These are phyloP conservation scores for Fragaria ananassa DNA, from an alignment of 306 rosid genomes.

Conservation along the genomic window DNA sequence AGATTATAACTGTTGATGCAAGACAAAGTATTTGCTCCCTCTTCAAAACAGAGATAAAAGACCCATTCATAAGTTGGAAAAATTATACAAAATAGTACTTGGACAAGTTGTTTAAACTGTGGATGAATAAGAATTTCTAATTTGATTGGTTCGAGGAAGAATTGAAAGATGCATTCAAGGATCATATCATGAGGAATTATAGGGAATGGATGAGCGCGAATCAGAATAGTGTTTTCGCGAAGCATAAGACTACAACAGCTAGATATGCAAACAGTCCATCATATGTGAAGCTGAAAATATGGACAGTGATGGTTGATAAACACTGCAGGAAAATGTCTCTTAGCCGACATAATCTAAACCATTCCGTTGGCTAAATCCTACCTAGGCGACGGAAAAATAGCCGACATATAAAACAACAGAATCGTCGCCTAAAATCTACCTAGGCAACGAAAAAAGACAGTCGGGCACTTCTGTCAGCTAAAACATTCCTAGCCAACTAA, in stretches of 20 bases:
- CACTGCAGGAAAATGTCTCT: too few relatives aligned
- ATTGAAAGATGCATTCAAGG: neutral
- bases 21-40: neutral
- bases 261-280: neutral
- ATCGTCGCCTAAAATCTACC: too few relatives aligned
- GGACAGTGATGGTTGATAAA: neutral
- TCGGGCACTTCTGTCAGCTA: too few relatives aligned
- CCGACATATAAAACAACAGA: too few relatives aligned
- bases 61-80: neutral
- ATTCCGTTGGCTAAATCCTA: too few relatives aligned
- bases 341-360: too few relatives aligned
- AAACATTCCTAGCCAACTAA: too few relatives aligned
- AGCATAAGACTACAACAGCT: neutral
- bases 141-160: neutral
- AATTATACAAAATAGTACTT: too few relatives aligned
- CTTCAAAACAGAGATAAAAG: neutral
- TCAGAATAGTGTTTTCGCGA: neutral
- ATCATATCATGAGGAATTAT: neutral
- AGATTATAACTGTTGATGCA: too few relatives aligned
- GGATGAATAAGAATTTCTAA: neutral
- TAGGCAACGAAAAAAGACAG: too few relatives aligned
- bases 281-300: too few relatives aligned
- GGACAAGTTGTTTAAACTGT: neutral
- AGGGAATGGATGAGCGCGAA: neutral
- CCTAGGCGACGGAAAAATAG: too few relatives aligned